A percentile compares a stretch with the other conserved stretches of the same genome.
Evolutionary conservation across 139 green algal genomes (phyloP).

Genomic region (Chlamydomonas incerta): DNA sequence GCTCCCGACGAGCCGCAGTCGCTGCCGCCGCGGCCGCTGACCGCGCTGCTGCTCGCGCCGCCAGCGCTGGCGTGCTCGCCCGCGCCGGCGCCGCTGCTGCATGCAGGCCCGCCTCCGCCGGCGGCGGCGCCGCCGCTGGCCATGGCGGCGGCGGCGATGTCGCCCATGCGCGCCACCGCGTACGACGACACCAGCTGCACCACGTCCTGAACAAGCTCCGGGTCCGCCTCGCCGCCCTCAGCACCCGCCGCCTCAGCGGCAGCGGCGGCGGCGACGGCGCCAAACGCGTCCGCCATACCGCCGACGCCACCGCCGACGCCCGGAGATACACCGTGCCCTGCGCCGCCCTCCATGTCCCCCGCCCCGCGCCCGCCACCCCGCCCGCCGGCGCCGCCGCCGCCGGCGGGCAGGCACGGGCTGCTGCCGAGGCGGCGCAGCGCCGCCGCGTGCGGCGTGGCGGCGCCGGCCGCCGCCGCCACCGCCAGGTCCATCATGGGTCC

Average conservation of each 20-base stretch:
- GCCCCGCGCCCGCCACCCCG: background rate
- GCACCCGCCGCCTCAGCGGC: too few species aligned
- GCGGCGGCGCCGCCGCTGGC: background rate
- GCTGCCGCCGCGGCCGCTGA: background rate
- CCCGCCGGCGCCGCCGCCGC: background rate
- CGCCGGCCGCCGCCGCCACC: background rate
- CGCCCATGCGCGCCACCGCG: slow-evolving; percentile 12
- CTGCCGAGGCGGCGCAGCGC: background rate
- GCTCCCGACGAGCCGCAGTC: background rate
- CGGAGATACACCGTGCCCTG: too few species aligned
- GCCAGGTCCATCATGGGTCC: slow-evolving; percentile 14
- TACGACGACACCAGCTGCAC: slow-evolving; percentile 34
- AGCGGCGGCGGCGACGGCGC: too few species aligned
- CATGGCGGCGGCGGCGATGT: background rate
- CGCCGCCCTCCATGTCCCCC: too few species aligned
- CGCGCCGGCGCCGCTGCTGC: background rate
- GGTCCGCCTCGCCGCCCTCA: background rate
- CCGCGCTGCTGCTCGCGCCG: background rate
- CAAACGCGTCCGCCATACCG: background rate
- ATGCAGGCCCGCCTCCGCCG: too few species aligned
- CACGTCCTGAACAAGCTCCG: background rate
- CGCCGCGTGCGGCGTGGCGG: background rate
- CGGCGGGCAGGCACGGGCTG: background rate
- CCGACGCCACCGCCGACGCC: background rate
- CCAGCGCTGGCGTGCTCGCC: too few species aligned